Evolutionary conservation across 305 asterid species (phyloP), one percentile per base, ranked within the genome.

Genomic region (Fraxinus albicans): DNA sequence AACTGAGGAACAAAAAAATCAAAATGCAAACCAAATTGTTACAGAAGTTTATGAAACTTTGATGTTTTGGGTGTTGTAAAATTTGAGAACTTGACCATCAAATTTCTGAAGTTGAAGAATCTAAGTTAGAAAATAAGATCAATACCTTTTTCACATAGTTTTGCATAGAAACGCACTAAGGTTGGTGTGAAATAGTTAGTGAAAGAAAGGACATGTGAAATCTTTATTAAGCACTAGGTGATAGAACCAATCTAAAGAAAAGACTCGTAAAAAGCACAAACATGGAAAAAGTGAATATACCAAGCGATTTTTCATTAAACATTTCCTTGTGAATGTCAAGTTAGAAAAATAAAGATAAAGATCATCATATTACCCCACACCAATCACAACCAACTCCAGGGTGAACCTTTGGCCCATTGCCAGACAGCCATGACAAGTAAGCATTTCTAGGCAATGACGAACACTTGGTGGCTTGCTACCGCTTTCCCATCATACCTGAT

Each of bases 301-400:
- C 70, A 60, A 60, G 31, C 70, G 13, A 60, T 53, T 53, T 60
- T 60, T 60, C 70, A 5, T 60, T 8, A 21, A 27, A 60, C 70
- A 21, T 60, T 60, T 60, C 27, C 70, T 60, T 60, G 27, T 60
- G 70, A 60, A 65, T 10, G 35, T 13, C n/a, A 17, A 77, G 2
- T 29, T 25, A 15, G 50, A 81, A 33, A 40, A 42, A 44, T 6
- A 40, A 40, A 1, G 0, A 6, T 6, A 36, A 6, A 36, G 29
- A 10, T 34, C n/a, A 67, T 40, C 44, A 60, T 21, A 80, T 87
- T 92, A 93, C 97, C 95, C 97, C 97, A 79, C 97, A 93, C 78
- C 87, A 88, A 87, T 93, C 97, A 85, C 97, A 93, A 81, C 97
- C 97, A 73, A 79, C 91, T 21, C 73, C 84, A 50, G 83, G 35